Base-by-base conservation (phyloP, 805 yeast genomes). In the Starmera amethionina region DNA sequence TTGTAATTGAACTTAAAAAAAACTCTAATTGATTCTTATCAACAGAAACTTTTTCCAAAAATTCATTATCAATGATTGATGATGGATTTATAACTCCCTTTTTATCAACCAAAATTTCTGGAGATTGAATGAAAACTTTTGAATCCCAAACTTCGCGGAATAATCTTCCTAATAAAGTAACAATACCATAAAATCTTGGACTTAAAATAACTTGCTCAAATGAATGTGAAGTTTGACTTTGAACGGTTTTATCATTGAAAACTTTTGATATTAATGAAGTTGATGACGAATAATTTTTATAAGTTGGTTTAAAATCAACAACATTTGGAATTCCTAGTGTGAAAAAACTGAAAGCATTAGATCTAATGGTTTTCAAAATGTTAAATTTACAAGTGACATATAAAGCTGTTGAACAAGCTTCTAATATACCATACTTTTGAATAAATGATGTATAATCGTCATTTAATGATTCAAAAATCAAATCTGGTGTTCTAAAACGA, bases 171-270 rank as follows among this genome's bases (percentile, higher is more conserved):
- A 88, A 67, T 43, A 88, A 73, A 22, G 87, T 70, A 12, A 90
- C 80, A 14, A 86, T 75, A 36, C 96, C 97, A 57, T 86, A 89
- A 52, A 89, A 88, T 49, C 96, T 69, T 50, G 95, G 95, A 61
- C 96, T 85, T 44, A 93, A 70, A 28, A 84, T 77, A n/a, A 90
- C 95, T 56, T 79, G 81, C 46, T 80, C 84, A 38, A 81, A 69
- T 31, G 73, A 55, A 32, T 53, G 58, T 30, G 42, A 47, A 52
- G 66, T 68, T 49, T 62, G 56, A 3, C 52, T 59, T 48, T 58
- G 42, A 28, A 44, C 41, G 13, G 27, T 22, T 7, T 34, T 39
- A 35, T 39, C 42, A 4, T 12, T 34, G 25, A 18, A 38, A 6
- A 41, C 50, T 16, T 43, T 30, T 3, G 43, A 51, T 41, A 45